Evolutionary conservation across 768 basidiomycete species (phyloP).

Genomic region (Pisolithus sp.): DNA sequence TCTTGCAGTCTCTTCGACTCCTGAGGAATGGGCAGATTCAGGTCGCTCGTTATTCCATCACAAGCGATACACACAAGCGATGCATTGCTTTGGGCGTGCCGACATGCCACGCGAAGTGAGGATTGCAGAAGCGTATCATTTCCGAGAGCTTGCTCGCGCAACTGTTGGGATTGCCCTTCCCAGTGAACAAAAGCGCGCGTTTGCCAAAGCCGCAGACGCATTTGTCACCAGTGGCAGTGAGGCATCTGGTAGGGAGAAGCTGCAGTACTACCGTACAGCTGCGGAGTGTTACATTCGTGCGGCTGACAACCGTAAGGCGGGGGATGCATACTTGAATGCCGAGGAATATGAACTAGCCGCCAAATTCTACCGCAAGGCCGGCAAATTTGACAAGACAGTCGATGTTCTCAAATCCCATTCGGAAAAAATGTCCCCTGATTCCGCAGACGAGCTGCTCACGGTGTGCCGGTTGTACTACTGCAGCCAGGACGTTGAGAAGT

Average conservation of each 20-base stretch:
- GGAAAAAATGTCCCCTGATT: slow-evolving; percentile 22
- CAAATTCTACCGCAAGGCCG: slow-evolving; percentile 39
- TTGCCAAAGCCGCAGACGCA: slow-evolving; percentile 40
- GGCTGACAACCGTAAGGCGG: slow-evolving; percentile 38
- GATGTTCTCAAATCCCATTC: slow-evolving; percentile 34
- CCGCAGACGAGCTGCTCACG: slow-evolving; percentile 32
- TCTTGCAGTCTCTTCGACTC: slow-evolving; percentile 52
- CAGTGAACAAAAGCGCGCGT: slow-evolving; percentile 30
- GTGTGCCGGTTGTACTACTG: slow-evolving; percentile 44
- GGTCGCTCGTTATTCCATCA: slow-evolving; percentile 35
- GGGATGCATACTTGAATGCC: slow-evolving; percentile 35
- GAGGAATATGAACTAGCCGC: slow-evolving; percentile 40
- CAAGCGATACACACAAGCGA: slow-evolving; percentile 44
- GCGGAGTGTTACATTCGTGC: slow-evolving; percentile 42
- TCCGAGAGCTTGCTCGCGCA: slow-evolving; percentile 34
- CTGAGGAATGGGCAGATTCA: slow-evolving; percentile 41
- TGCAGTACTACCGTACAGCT: slow-evolving; percentile 36
- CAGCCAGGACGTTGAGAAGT: slow-evolving; percentile 9
- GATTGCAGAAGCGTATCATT: slow-evolving; percentile 47
- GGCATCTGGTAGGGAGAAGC: slow-evolving; percentile 17
- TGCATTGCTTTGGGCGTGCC: slow-evolving; percentile 49
- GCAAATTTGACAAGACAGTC: slow-evolving; percentile 48
- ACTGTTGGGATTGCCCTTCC: slow-evolving; percentile 32
- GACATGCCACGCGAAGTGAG: slow-evolving; percentile 33
- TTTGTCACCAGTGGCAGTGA: slow-evolving; percentile 38